A percentile compares a stretch with the other conserved stretches of the same genome.
Evolutionary conservation across 2,329 filamentous ascomycete genomes (phyloP).

Genomic region (Aspergillus japonicus): DNA sequence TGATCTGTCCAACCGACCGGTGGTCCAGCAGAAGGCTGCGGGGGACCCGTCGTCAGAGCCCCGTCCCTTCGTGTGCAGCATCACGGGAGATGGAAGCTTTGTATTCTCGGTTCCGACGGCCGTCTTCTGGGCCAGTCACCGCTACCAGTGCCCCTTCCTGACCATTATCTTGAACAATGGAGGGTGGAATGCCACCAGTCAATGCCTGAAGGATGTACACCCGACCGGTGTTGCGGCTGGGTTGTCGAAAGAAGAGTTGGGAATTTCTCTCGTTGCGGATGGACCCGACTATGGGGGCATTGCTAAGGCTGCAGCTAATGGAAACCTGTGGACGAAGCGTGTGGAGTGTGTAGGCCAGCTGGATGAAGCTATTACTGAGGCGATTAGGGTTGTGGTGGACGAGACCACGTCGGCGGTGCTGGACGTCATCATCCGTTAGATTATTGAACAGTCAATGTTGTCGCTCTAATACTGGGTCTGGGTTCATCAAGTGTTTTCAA

Average conservation of each 20-base stretch:
- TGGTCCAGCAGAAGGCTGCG: not conserved
- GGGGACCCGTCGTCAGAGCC: not conserved
- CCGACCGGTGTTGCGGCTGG: conserved; percentile 17
- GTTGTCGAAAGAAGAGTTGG: conserved; percentile 17
- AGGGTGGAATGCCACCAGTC: conserved; percentile 54
- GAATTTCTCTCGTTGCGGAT: conserved; percentile 22
- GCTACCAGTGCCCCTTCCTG: conserved; percentile 63
- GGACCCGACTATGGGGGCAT: conserved; percentile 22
- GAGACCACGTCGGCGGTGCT: conserved; percentile 6
- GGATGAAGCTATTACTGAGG: conserved; percentile 17
- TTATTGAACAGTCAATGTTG: too few relatives aligned
- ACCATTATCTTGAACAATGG: conserved; percentile 67
- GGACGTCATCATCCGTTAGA: conserved; percentile 19
- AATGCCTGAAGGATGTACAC: conserved; percentile 22
- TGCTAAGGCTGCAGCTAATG: conserved; percentile 23
- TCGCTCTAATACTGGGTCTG: too few relatives aligned
- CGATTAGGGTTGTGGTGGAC: conserved; percentile 8
- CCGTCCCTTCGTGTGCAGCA: conserved; percentile 6
- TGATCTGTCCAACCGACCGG: conserved; percentile 4
- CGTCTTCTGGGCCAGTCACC: conserved; percentile 66
- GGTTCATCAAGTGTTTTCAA: too few relatives aligned
- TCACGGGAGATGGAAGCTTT: conserved; percentile 64
- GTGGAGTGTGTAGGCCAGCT: conserved; percentile 16
- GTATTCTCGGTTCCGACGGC: conserved; percentile 63
- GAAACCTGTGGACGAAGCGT: conserved; percentile 20